These are phyloP conservation scores for Komagataella phaffii DNA, from an alignment of 805 yeast genomes.

Conservation along the genomic window DNA sequence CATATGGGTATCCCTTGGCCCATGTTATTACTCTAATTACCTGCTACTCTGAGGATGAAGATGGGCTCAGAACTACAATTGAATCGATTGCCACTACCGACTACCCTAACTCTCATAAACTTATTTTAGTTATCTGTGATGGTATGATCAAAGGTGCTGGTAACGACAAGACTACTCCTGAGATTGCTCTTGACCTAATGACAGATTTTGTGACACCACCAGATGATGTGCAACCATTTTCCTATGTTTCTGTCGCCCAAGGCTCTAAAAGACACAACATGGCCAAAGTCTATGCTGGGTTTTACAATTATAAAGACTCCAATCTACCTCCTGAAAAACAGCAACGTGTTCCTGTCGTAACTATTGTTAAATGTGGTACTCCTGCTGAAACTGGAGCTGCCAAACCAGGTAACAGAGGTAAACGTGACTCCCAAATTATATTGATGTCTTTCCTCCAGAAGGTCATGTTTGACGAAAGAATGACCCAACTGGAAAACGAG, in stretches of 20 bases:
- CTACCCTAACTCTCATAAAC: constrained; percentile 89
- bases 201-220: constrained; percentile 55
- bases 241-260: constrained; percentile 91
- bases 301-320: constrained; percentile 68
- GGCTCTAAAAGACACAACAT: constrained; percentile 93
- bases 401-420: constrained; percentile 91
- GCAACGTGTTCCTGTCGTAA: constrained; percentile 68
- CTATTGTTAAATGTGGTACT: constrained; percentile 81
- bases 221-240: constrained; percentile 67
- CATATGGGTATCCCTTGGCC: constrained; percentile 68
- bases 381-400: constrained; percentile 58
- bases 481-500: constrained; percentile 82
- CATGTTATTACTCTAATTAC: constrained; percentile 73
- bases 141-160: constrained; percentile 94
- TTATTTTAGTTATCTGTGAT: constrained; percentile 79
- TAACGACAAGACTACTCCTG: constrained; percentile 79
- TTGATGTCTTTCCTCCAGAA: constrained; percentile 84
- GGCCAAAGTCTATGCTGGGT: constrained; percentile 95
- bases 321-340: constrained; percentile 74
- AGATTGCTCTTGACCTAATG: constrained; percentile 80
- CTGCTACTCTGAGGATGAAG: constrained; percentile 88
- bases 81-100: constrained; percentile 94
- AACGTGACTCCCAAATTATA: constrained; percentile 87
- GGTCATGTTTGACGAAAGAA: constrained; percentile 83
- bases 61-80: constrained; percentile 73